These are phyloP conservation scores for Candida smagusa DNA, from an alignment of 1,139 yeast species.

Conservation along the genomic window DNA sequence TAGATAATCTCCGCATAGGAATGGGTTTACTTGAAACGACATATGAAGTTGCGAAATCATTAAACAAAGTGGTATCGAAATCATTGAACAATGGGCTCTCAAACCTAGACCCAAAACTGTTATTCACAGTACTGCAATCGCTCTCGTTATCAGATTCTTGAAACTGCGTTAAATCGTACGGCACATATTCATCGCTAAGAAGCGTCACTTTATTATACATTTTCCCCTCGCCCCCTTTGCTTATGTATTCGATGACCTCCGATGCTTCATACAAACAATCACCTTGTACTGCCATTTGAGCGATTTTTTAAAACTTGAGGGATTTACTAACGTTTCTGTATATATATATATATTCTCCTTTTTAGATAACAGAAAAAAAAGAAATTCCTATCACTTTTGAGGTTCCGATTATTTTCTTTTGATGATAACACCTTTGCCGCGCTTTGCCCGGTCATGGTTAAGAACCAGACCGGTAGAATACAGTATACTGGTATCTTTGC, in stretches of 20 bases:
- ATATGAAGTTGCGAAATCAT: background rate
- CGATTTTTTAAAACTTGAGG: background rate
- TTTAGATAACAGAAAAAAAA: background rate
- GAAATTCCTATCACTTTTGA: background rate
- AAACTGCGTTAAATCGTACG: constrained; percentile 8
- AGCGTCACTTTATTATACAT: background rate
- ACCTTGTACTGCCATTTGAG: constrained; percentile 2
- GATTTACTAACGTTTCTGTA: background rate
- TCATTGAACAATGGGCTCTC: constrained; percentile 8
- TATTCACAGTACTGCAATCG: constrained; percentile 1
- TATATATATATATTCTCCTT: background rate
- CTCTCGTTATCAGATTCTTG: constrained; percentile 6
- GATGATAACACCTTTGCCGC: no score
- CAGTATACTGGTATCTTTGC: no score
- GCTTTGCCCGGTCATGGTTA: no score
- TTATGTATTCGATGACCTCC: background rate
- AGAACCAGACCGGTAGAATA: no score
- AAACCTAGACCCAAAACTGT: background rate
- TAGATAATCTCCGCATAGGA: constrained; percentile 1
- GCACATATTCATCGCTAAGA: constrained; percentile 9
- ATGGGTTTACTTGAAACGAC: constrained; percentile 1
- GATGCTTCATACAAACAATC: background rate
- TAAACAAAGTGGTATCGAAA: background rate
- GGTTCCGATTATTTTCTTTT: background rate
- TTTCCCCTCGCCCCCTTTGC: no score